phyloP scores from a whole-genome alignment of 441 rosid genomes.

The Pelargonium myrrhifolium region DNA sequence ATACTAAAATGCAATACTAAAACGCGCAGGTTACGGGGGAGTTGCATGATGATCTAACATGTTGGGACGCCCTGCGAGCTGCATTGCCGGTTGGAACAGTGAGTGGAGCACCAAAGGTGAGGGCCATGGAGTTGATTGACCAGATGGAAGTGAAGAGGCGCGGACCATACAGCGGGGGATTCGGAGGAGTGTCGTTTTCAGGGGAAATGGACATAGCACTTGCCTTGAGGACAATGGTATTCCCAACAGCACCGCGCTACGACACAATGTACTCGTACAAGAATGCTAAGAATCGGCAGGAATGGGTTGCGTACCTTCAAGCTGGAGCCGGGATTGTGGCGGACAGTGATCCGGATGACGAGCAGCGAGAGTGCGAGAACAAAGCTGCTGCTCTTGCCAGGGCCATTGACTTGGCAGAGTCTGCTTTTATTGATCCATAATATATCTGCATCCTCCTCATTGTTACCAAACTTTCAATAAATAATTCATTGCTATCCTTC shows the following conservation, averaged over 20 bases:
- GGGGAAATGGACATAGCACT: conserved; percentile 83
- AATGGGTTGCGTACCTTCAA: conserved; percentile 81
- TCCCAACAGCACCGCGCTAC: conserved; percentile 44
- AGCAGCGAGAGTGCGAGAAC: conserved; percentile 55
- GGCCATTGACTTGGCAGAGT: conserved; percentile 75
- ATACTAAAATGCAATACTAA: not conserved
- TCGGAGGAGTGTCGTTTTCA: conserved; percentile 53
- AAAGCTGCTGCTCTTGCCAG: conserved; percentile 73
- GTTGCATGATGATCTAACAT: conserved; percentile 54
- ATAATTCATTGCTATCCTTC: not conserved
- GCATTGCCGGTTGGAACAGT: conserved; percentile 94
- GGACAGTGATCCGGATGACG: conserved; percentile 63
- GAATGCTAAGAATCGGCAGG: conserved; percentile 37
- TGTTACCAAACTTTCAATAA: not conserved
- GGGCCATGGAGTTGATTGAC: conserved; percentile 87
- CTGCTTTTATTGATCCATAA: conserved; percentile 39
- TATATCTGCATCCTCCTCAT: not conserved
- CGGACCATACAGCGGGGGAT: conserved; percentile 88
- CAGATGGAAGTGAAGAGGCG: conserved; percentile 59
- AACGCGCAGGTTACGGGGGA: conserved; percentile 72
- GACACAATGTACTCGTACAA: conserved; percentile 45
- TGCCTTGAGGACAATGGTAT: conserved; percentile 62
- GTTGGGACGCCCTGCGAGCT: conserved; percentile 91
- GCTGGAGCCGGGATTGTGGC: conserved; percentile 71
- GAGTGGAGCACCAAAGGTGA: conserved; percentile 96